These are phyloP conservation scores for Aspergillus melleus DNA, from an alignment of 2,329 filamentous ascomycete species.

Conservation along the genomic window DNA sequence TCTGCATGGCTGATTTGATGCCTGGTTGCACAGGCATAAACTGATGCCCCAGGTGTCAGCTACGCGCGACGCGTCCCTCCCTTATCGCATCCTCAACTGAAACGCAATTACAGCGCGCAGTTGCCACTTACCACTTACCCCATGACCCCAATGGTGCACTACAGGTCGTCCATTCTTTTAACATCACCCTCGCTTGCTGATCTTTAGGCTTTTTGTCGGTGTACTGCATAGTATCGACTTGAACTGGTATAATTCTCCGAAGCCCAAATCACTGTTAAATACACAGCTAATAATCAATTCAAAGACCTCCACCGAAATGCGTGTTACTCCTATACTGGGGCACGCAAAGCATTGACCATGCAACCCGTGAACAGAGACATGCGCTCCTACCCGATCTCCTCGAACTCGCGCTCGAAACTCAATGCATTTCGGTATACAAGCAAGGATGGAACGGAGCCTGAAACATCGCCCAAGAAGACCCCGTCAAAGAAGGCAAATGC, in stretches of 20 bases:
- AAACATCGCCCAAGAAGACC: slow-evolving; percentile 23
- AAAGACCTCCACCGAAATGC: slow-evolving; percentile 25
- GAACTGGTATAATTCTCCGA: background rate
- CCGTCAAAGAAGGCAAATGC: slow-evolving; percentile 28
- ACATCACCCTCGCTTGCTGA: background rate
- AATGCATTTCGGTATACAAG: slow-evolving; percentile 54
- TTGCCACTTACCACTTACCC: background rate
- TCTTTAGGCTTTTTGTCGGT: background rate
- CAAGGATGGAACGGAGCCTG: slow-evolving; percentile 30
- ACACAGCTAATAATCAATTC: slow-evolving; percentile 2
- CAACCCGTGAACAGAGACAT: slow-evolving; percentile 27
- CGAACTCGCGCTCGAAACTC: slow-evolving; percentile 55
- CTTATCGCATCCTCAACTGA: slow-evolving; percentile 13
- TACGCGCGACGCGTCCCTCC: slow-evolving; percentile 33
- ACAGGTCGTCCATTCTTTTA: background rate
- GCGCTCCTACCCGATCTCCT: slow-evolving; percentile 44
- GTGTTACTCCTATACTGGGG: slow-evolving; percentile 17
- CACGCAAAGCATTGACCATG: slow-evolving; percentile 18
- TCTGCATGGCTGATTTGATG: slow-evolving; percentile 25
- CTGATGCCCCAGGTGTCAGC: slow-evolving; percentile 13
- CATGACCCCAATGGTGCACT: background rate
- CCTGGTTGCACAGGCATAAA: slow-evolving; percentile 23
- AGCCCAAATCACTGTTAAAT: background rate
- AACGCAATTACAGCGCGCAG: background rate
- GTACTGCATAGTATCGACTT: background rate